Percentiles rank a stretch among this genome's conserved stretches.
Evolutionary conservation across 306 rosid species (phyloP).

Genomic region (Albizia julibrissin): DNA sequence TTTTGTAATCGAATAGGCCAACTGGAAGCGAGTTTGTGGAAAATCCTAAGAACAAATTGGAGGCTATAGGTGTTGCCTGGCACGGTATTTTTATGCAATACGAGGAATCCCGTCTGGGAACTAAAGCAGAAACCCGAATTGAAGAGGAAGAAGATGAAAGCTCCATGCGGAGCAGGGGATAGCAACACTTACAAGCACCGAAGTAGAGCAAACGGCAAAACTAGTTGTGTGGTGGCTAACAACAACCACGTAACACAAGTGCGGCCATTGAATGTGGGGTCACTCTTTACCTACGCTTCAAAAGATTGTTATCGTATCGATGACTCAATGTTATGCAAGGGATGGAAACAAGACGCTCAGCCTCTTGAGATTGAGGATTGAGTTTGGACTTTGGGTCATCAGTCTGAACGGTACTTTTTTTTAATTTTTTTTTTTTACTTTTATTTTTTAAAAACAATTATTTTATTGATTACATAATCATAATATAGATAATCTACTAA

Average conservation of each 20-base stretch:
- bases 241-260: neutral
- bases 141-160: constrained; percentile 51
- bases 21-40: constrained; percentile 34
- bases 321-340: too few relatives aligned
- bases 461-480: too few relatives aligned
- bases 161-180: constrained; percentile 55
- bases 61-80: constrained; percentile 19
- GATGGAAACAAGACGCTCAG: too few relatives aligned
- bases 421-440: too few relatives aligned
- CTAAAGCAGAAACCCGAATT: constrained; percentile 38
- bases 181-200: constrained; percentile 11
- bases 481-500: too few relatives aligned
- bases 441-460: too few relatives aligned
- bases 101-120: constrained; percentile 36
- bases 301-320: neutral
- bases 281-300: constrained; percentile 1
- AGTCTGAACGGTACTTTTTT: too few relatives aligned
- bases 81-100: constrained; percentile 26
- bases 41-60: constrained; percentile 36
- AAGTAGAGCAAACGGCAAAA: neutral
- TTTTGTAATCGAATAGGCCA: constrained; percentile 25
- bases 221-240: neutral
- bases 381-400: too few relatives aligned
- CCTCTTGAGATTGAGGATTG: too few relatives aligned
- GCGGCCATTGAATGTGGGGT: constrained; percentile 2